Evolutionary conservation across 2,329 filamentous ascomycete genomes (phyloP).

Genomic region (Fusarium sp.): DNA sequence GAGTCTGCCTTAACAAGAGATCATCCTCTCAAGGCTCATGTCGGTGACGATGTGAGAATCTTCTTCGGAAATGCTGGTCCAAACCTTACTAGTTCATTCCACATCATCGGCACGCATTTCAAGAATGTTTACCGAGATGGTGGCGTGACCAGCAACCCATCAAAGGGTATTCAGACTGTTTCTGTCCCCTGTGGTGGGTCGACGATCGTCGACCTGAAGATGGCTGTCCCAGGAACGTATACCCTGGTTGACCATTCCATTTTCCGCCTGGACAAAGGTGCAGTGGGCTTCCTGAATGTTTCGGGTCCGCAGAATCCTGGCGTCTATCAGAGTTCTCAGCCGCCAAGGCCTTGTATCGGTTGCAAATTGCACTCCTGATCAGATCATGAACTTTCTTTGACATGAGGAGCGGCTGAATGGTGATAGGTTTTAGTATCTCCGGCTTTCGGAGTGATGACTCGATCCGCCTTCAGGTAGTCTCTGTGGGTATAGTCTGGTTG

Average conservation of each 20-base stretch:
- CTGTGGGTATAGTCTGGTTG: not conserved
- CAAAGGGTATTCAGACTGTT: slow-evolving; percentile 12
- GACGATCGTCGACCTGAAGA: slow-evolving; percentile 22
- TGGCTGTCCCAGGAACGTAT: slow-evolving; percentile 20
- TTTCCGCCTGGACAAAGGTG: slow-evolving; percentile 19
- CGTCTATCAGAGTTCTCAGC: not conserved
- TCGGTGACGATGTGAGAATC: slow-evolving; percentile 6
- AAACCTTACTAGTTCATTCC: slow-evolving; percentile 21
- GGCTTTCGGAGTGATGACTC: not conserved
- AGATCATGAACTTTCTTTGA: not conserved
- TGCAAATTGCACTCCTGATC: not conserved
- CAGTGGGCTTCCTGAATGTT: slow-evolving; percentile 2
- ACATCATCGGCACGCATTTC: slow-evolving; percentile 17
- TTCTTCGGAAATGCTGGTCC: slow-evolving; percentile 25
- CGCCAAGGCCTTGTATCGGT: not conserved
- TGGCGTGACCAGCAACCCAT: not conserved
- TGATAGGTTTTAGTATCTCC: not conserved
- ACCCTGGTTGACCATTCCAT: slow-evolving; percentile 17
- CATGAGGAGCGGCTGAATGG: not conserved
- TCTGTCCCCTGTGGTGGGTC: slow-evolving; percentile 10
- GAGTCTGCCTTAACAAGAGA: slow-evolving; percentile 21
- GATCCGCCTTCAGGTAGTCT: not conserved
- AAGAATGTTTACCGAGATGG: slow-evolving; percentile 20
- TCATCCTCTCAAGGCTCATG: slow-evolving; percentile 11
- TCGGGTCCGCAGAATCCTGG: not conserved